phyloP scores from a whole-genome alignment of 2,329 filamentous ascomycete genomes.

The Phaeosphaeriaceae sp. region DNA sequence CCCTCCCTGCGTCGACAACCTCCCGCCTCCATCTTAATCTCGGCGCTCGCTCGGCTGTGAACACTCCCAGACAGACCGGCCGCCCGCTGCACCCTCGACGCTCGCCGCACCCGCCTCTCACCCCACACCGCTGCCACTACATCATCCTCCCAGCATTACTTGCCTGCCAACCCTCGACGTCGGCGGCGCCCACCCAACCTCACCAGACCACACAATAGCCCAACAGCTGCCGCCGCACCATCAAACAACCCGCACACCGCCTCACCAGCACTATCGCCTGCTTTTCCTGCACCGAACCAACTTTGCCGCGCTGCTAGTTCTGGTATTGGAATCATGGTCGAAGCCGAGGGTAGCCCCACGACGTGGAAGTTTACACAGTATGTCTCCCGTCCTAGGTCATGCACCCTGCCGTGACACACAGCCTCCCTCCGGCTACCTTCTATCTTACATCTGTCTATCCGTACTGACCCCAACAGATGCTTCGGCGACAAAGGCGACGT shows the following conservation, averaged over 20 bases:
- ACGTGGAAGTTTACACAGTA: conserved; percentile 99
- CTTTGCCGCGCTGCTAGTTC: conserved; percentile 17
- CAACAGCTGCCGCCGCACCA: conserved; percentile 10
- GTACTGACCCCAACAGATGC: conserved; percentile 69
- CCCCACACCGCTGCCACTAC: conserved; percentile 35
- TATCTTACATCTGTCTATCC: not conserved
- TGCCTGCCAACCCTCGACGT: conserved; percentile 34
- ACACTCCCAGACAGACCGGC: not conserved
- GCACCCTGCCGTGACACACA: not conserved
- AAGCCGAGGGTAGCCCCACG: conserved; percentile 90
- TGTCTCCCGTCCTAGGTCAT: conserved; percentile 50
- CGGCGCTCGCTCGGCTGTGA: conserved; percentile 23
- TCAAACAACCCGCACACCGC: conserved; percentile 13
- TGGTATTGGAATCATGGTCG: conserved; percentile 77
- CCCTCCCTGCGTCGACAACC: conserved; percentile 24
- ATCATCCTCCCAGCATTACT: conserved; percentile 32
- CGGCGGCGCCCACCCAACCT: conserved; percentile 33
- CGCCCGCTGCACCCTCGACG: conserved; percentile 13
- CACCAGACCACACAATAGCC: conserved; percentile 18
- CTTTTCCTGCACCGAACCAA: conserved; percentile 23
- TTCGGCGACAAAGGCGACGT: conserved; percentile 99
- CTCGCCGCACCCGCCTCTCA: conserved; percentile 23
- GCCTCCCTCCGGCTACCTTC: not conserved
- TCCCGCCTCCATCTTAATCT: conserved; percentile 18
- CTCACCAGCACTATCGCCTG: conserved; percentile 12